These are phyloP conservation scores for Oryza longistaminata DNA, from an alignment of 176 grass and related monocot species.

Conservation along the genomic window DNA sequence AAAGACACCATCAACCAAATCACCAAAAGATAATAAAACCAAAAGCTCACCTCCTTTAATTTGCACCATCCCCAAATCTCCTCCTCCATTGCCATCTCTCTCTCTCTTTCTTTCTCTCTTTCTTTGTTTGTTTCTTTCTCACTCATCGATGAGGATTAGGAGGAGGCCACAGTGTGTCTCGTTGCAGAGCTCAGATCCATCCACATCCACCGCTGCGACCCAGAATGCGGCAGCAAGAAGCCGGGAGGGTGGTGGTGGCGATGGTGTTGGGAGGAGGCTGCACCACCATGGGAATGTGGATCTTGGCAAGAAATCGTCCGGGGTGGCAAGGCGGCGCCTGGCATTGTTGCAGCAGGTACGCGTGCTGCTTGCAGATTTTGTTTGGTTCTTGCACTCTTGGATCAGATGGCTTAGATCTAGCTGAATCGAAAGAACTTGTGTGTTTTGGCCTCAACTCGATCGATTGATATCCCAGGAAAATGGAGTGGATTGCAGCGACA, in stretches of 20 bases:
- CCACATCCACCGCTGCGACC: slow-evolving; percentile 36
- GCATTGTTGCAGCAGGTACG: slow-evolving; percentile 52
- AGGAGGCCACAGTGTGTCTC: slow-evolving; percentile 53
- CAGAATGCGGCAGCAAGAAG: slow-evolving; percentile 29
- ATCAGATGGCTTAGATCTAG: slow-evolving; percentile 39
- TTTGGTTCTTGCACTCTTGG: slow-evolving; percentile 29
- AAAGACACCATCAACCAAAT: background rate
- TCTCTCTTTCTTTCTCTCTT: slow-evolving; percentile 15
- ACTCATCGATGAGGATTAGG: slow-evolving; percentile 85
- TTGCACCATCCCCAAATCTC: slow-evolving; percentile 72
- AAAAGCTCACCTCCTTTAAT: slow-evolving; percentile 56
- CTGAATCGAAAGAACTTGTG: background rate
- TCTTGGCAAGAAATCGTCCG: slow-evolving; percentile 47
- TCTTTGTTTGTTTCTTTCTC: slow-evolving; percentile 19
- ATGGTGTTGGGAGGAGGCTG: background rate
- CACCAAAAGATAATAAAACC: background rate
- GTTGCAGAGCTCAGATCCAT: slow-evolving; percentile 55
- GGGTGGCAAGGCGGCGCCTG: slow-evolving; percentile 36
- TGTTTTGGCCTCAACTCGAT: background rate
- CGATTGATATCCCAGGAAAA: slow-evolving; percentile 27
- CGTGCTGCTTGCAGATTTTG: background rate
- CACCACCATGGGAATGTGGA: slow-evolving; percentile 49
- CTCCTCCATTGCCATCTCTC: slow-evolving; percentile 18
- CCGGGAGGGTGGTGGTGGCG: slow-evolving; percentile 10
- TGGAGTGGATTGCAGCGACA: slow-evolving; percentile 17